phyloP scores from a whole-genome alignment of 108 stramenopile species.

The Craspedostauros australis region DNA sequence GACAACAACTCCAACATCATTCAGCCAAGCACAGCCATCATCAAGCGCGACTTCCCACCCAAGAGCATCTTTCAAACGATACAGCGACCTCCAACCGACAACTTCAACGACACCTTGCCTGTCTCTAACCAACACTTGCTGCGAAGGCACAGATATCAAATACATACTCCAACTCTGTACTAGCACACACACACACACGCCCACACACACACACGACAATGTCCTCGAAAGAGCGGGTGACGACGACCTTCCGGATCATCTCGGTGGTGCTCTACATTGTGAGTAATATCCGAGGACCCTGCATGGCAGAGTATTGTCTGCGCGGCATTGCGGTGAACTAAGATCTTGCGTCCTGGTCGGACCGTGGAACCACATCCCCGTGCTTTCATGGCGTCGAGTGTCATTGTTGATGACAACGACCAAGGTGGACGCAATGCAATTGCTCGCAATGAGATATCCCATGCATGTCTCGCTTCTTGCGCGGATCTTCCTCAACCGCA shows the following conservation, averaged over 20 bases:
- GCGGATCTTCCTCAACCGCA: neutral
- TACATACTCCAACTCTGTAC: no score
- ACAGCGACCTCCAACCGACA: no score
- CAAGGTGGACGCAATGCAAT: neutral
- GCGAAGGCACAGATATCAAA: no score
- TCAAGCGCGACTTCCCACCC: no score
- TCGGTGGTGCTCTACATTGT: slow-evolving; percentile 53
- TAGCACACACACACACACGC: no score
- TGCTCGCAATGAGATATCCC: neutral
- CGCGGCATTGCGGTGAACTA: neutral
- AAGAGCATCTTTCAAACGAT: no score
- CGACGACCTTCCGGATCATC: slow-evolving; percentile 54
- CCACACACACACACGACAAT: slow-evolving; percentile 18
- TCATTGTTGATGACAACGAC: neutral
- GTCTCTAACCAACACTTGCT: no score
- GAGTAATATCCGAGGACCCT: slow-evolving; percentile 17
- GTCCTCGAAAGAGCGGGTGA: slow-evolving; percentile 61
- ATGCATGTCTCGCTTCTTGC: neutral
- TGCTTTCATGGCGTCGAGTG: neutral
- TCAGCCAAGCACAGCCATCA: no score
- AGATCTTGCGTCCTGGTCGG: neutral
- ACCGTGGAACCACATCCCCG: neutral
- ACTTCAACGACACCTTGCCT: no score
- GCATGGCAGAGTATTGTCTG: no score
- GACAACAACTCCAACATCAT: no score